These are phyloP conservation scores for Hygrophorus pudorinus DNA, from an alignment of 768 basidiomycete species.

Conservation along the genomic window DNA sequence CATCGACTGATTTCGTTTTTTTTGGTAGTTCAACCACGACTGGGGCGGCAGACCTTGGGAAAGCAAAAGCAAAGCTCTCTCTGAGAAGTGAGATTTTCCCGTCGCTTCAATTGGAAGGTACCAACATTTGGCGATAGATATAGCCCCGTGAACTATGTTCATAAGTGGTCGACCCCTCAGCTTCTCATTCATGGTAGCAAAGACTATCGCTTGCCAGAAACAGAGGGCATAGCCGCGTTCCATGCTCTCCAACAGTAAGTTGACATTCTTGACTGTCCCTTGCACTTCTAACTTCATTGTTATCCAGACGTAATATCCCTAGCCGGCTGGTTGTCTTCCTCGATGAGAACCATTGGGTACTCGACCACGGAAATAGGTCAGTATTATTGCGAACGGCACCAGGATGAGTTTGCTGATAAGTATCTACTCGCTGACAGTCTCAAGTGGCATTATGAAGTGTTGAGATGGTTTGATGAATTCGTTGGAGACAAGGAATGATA, in stretches of 20 bases:
- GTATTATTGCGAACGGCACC: conserved; percentile 7
- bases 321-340: conserved; percentile 79
- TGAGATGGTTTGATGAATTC: conserved; percentile 78
- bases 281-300: not conserved
- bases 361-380: conserved; percentile 69
- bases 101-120: no score
- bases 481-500: conserved; percentile 29
- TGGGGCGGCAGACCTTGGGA: conserved; percentile 83
- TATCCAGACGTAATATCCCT: conserved; percentile 51
- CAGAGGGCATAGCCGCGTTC: conserved; percentile 77
- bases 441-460: conserved; percentile 94
- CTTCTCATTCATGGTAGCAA: conserved; percentile 80
- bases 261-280: not conserved
- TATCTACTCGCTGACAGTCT: conserved; percentile 39
- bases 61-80: conserved; percentile 37
- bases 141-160: conserved; percentile 74
- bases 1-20: not conserved
- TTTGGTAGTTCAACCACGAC: conserved; percentile 67
- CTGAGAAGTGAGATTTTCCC: conserved; percentile 36
- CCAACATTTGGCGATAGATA: conserved; percentile 30
- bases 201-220: conserved; percentile 81
- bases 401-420: not conserved
- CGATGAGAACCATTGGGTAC: conserved; percentile 89
- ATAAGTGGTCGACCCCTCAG: conserved; percentile 81
- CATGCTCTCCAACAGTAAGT: conserved; percentile 78